Evolutionary conservation across 352 stramenopile species (phyloP), one percentile per base, ranked within the genome.

Genomic region (Phytophthora ramorum): DNA sequence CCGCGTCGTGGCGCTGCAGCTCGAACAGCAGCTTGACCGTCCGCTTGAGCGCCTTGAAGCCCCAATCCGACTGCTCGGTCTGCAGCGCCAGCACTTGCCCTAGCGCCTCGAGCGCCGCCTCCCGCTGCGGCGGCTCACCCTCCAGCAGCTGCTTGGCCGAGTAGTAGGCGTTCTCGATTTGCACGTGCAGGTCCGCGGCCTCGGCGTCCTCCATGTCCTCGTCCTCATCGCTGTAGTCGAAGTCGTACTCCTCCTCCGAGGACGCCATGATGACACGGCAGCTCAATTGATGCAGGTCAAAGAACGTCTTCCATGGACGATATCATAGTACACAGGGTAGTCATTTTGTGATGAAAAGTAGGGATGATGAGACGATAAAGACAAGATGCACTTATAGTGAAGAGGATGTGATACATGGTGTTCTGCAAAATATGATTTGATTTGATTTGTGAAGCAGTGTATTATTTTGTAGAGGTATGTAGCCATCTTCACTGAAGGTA

Each of bases 161-260:
- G 81, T 98, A 98, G 77, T 98, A 98, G 22, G 91, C 78, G 78
- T 98, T 98, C 75, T 98, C 91, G 40, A 98, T 89, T 66, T 93
- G 87, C 58, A 98, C 89, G 66, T 96, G 84, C 32, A 89, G 68
- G 54, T 93, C 82, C 28, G 66, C 65, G 24, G 85, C 82, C 65
- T 95, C 83, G 13, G 69, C 79, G 66, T 88, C 79, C 46, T 94
- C 81, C 79, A 97, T 93, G 60, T 96, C 87, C 54, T 98, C 91
- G 65, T 95, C 86, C 30, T 97, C 90, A 75, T 96, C 87, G 65
- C 90, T 91, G 78, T 98, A 98, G 66, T 98, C 89, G 58, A 98
- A 98, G 53, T 95, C 87, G 61, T 97, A 96, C 65, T 96, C 83
- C 51, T 91, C 81, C 63, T 91, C 67, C 43, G 60, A 63, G 2